A percentile compares a stretch with the other conserved stretches of the same genome.
phyloP scores from a whole-genome alignment of 495 filamentous ascomycete genomes.

The Cenococcum geophilum region DNA sequence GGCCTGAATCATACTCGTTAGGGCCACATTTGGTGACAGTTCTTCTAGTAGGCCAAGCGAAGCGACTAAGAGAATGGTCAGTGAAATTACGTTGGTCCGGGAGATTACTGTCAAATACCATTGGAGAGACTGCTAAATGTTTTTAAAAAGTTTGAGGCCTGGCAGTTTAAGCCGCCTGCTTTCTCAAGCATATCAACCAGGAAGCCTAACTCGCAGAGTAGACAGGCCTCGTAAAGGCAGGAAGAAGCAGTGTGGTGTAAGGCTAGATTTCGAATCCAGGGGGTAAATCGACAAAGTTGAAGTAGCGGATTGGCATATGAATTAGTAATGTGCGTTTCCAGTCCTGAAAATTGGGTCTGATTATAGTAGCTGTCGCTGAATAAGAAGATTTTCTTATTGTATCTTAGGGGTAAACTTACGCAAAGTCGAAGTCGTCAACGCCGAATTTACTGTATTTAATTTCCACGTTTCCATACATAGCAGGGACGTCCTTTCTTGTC shows the following conservation, averaged over 20 bases:
- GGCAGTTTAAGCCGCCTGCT: constrained; percentile 84
- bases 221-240: constrained; percentile 73
- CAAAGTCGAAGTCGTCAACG: constrained; percentile 96
- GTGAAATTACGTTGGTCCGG: too few relatives aligned
- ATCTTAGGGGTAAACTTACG: constrained; percentile 45
- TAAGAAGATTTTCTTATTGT: constrained; percentile 7
- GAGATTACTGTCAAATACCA: neutral
- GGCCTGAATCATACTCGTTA: constrained; percentile 69
- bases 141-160: constrained; percentile 93
- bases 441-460: constrained; percentile 98
- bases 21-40: constrained; percentile 58
- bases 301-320: constrained; percentile 92
- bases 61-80: constrained; percentile 39
- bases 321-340: constrained; percentile 94
- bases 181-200: constrained; percentile 98
- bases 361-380: constrained; percentile 69
- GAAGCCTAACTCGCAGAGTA: constrained; percentile 92
- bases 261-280: constrained; percentile 78
- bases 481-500: constrained; percentile 66
- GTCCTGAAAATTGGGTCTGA: constrained; percentile 77
- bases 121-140: constrained; percentile 73
- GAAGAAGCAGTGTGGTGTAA: constrained; percentile 81
- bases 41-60: constrained; percentile 77
- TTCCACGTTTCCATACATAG: constrained; percentile 82
- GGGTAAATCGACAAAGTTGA: constrained; percentile 86